Evolutionary conservation across 2,329 filamentous ascomycete genomes (phyloP), one percentile per base, ranked within the genome.

Genomic region (Aspergillus sp.): DNA sequence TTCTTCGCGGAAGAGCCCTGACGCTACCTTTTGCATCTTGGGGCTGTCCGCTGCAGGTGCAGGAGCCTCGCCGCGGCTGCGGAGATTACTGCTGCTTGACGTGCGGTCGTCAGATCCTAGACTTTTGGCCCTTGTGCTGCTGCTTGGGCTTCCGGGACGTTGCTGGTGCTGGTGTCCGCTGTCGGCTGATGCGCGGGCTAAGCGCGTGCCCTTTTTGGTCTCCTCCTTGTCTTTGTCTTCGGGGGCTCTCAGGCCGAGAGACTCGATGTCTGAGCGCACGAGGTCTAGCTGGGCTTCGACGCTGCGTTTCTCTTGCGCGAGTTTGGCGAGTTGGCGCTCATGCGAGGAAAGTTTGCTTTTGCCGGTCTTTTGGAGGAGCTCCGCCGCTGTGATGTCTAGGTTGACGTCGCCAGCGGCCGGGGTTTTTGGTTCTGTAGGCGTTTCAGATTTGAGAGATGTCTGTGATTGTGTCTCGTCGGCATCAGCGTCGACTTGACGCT

Each of bases 291-390:
- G 74, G 19, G 67, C 60, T 49, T 78, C 71, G 24, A 77, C 60
- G 41, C 73, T 68, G 44, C 69, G 70, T 65, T 77, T 77, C 24
- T 72, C 70, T n/a, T 75, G 67, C 2, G 73, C 68, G 5, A 79
- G 65, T 57, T 78, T 79, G 39, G 71, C 68, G 15, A 79, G 66
- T n/a, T 79, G 75, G 58, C 76, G 77, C 52, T 77, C 75, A 40
- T 77, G 70, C 44, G 70, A 69, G 1, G 64, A 68, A 33, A 71
- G 65, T 48, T 73, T 74, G 55, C 64, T 66, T 21, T 68, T 70
- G 39, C 69, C 68, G 48, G 63, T 67, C 39, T 61, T 63, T 55
- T 66, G 55, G 45, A 69, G 69, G 24, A 68, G 21, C 14, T 73
- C 69, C 3, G 60, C 55, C 1, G 66, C 58, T 1, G 68, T 52